phyloP scores from a whole-genome alignment of 179 eudicot genomes.

The Corrigiola litoralis region DNA sequence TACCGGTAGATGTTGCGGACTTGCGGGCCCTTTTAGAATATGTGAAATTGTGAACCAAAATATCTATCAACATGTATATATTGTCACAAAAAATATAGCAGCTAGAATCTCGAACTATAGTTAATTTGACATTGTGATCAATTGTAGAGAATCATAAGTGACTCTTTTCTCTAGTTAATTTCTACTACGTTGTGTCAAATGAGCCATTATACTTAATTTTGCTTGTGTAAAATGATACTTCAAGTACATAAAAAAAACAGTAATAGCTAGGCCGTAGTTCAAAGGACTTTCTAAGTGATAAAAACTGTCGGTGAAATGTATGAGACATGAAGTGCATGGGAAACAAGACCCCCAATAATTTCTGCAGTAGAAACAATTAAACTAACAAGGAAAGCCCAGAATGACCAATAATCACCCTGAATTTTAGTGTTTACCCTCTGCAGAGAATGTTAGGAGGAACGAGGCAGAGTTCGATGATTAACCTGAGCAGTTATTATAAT shows the following conservation, averaged over 20 bases:
- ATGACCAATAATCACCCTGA: slow-evolving; percentile 5
- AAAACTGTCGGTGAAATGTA: slow-evolving; percentile 7
- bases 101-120: no score
- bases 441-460: slow-evolving; percentile 30
- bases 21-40: no score
- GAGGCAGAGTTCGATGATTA: slow-evolving; percentile 14
- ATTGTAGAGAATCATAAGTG: no score
- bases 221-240: not conserved
- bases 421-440: slow-evolving; percentile 1
- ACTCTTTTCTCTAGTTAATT: no score
- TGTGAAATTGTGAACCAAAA: no score
- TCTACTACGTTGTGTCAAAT: no score
- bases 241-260: not conserved
- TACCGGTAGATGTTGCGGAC: no score
- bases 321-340: not conserved
- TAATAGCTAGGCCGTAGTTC: not conserved
- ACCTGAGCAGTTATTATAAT: not conserved
- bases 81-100: no score
- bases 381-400: not conserved
- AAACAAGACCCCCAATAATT: slow-evolving; percentile 15
- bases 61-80: no score
- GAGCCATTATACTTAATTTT: no score
- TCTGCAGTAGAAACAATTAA: not conserved
- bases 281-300: no score
- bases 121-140: no score